A percentile compares a stretch with the other conserved stretches of the same genome.
phyloP scores from a whole-genome alignment of 2,329 filamentous ascomycete genomes.

The Bipolaris victoriae region DNA sequence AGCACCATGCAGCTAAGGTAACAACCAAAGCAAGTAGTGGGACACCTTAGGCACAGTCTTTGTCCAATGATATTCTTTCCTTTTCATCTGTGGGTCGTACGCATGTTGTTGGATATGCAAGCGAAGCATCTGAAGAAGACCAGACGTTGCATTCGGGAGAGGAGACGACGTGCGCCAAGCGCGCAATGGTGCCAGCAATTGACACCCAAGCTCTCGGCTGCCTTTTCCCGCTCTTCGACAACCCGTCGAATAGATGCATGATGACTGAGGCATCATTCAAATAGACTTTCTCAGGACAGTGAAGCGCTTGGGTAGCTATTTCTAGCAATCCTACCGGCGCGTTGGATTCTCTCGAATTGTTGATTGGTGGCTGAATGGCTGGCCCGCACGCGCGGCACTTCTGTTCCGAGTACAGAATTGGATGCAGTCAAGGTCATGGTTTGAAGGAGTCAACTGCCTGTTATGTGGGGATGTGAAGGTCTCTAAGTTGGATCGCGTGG shows the following conservation, averaged over 20 bases:
- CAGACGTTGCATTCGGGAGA: conserved; percentile 23
- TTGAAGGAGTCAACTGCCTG: background rate
- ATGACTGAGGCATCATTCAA: conserved; percentile 9
- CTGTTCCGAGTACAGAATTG: background rate
- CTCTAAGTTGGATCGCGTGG: background rate
- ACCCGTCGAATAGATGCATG: conserved; percentile 8
- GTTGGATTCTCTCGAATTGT: background rate
- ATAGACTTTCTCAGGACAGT: conserved; percentile 1
- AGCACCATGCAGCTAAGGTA: background rate
- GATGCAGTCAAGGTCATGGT: background rate
- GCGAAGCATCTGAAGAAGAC: conserved; percentile 6
- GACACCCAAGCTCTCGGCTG: conserved; percentile 18
- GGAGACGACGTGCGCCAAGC: conserved; percentile 19
- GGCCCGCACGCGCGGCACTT: background rate
- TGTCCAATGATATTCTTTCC: background rate
- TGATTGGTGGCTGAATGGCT: background rate
- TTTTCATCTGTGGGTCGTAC: background rate
- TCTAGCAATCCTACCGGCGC: conserved; percentile 21
- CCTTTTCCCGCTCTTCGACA: conserved; percentile 10
- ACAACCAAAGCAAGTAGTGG: background rate
- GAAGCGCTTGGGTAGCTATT: conserved; percentile 20
- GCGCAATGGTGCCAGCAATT: conserved; percentile 16
- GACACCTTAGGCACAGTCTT: background rate
- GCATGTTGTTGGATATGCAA: too few relatives aligned
- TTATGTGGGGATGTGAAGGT: conserved; percentile 1